Evolutionary conservation across 352 stramenopile genomes (phyloP).

Genomic region (Pythium phragmiticola): DNA sequence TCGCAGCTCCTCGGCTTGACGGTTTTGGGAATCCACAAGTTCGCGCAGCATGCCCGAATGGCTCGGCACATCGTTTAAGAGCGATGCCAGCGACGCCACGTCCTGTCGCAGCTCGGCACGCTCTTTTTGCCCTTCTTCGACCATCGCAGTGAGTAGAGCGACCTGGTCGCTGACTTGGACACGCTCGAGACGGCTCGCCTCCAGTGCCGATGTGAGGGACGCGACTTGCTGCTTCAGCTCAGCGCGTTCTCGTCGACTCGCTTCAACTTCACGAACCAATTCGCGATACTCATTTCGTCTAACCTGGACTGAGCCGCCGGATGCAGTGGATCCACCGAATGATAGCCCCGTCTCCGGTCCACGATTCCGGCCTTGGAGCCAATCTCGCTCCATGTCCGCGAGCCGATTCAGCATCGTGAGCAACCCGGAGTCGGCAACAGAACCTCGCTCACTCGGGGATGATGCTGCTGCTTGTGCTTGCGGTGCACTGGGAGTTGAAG

Average conservation of each 20-base stretch:
- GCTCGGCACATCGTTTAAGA: conserved; percentile 2
- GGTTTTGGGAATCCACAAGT: conserved; percentile 1
- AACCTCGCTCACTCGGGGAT: not conserved
- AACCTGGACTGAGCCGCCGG: not conserved
- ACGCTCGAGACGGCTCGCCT: conserved; percentile 4
- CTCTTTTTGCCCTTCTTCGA: conserved; percentile 1
- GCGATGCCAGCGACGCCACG: not conserved
- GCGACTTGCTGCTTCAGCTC: conserved; percentile 13
- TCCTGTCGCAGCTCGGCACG: conserved; percentile 4
- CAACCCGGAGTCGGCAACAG: not conserved
- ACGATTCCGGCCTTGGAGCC: not conserved
- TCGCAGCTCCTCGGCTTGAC: conserved; percentile 13
- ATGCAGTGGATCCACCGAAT: not conserved
- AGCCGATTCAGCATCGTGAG: conserved; percentile 13
- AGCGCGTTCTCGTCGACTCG: conserved; percentile 3
- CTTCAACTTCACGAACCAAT: not conserved
- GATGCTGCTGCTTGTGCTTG: not conserved
- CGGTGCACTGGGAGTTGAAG: not conserved
- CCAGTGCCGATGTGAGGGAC: not conserved
- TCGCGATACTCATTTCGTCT: conserved; percentile 7
- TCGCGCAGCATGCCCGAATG: not conserved
- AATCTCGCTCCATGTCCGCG: conserved; percentile 10
- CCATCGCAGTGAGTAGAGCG: not conserved
- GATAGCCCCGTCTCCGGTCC: not conserved
- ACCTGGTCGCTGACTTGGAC: conserved; percentile 2